Conservation (phyloP, 1,284 basidiomycete genomes). For the Agaricales sp. region DNA sequence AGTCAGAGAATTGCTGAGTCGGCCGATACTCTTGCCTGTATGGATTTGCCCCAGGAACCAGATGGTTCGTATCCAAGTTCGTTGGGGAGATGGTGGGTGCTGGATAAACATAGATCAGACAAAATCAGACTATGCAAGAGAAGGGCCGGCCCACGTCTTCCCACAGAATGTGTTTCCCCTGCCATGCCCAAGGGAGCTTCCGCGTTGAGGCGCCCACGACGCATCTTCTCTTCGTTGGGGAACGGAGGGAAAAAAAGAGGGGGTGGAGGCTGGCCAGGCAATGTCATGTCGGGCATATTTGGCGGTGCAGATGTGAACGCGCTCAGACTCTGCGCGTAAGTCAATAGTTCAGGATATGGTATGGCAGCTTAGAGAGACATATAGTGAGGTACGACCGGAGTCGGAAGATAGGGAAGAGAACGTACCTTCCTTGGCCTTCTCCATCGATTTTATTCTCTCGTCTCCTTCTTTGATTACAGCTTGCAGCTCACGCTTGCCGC, state of each 20-base stretch:
- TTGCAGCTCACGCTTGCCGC: constrained; percentile 57
- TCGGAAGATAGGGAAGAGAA: constrained; percentile 4
- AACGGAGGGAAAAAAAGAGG: constrained; percentile 78
- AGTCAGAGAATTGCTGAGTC: constrained; percentile 46
- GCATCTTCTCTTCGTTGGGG: constrained; percentile 82
- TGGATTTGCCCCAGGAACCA: constrained; percentile 45
- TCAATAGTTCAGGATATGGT: constrained; percentile 68
- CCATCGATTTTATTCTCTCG: constrained; percentile 54
- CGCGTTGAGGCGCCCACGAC: constrained; percentile 62
- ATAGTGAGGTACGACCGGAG: constrained; percentile 4
- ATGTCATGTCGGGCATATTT: constrained; percentile 62
- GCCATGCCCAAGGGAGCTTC: constrained; percentile 66
- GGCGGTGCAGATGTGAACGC: constrained; percentile 78
- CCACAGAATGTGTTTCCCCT: constrained; percentile 72
- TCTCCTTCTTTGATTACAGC: constrained; percentile 62
- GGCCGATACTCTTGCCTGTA: constrained; percentile 57
- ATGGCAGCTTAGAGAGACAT: constrained; percentile 44
- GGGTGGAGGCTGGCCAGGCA: constrained; percentile 60
- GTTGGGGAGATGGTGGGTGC: constrained; percentile 52
- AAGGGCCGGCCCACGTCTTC: constrained; percentile 41
- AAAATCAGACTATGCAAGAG: constrained; percentile 6
- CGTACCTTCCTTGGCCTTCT: constrained; percentile 60
- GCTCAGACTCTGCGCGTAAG: constrained; percentile 72
- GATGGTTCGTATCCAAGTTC: constrained; percentile 31
- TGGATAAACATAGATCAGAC: constrained; percentile 15